A percentile compares a stretch with the other conserved stretches of the same genome.
Conservation (phyloP, 352 stramenopile species). For the Phytophthora boehmeriae region DNA sequence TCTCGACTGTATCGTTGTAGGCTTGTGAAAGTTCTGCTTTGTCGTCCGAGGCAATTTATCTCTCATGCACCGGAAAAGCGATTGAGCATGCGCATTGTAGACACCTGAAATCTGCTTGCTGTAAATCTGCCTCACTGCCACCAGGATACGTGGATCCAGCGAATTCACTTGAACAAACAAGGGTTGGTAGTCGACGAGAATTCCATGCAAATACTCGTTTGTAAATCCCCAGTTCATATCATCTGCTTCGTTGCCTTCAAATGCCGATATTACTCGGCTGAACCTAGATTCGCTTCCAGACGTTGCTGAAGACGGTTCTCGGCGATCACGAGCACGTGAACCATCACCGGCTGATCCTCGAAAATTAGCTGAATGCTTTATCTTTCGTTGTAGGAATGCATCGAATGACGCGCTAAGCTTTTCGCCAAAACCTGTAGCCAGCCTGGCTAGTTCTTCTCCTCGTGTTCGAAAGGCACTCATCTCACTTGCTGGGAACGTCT, state of each 20-base stretch:
- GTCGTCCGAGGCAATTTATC: constrained; percentile 61
- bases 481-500: constrained; percentile 60
- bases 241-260: constrained; percentile 32
- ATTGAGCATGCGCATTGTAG: constrained; percentile 60
- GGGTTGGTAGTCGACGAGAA: constrained; percentile 51
- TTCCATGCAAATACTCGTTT: constrained; percentile 60
- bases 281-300: constrained; percentile 33
- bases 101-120: constrained; percentile 52
- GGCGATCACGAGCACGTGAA: constrained; percentile 29
- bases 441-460: constrained; percentile 56
- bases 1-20: constrained; percentile 67
- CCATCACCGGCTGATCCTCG: constrained; percentile 9
- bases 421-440: constrained; percentile 53
- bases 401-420: constrained; percentile 64
- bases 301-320: constrained; percentile 28
- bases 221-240: constrained; percentile 76
- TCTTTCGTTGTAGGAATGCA: constrained; percentile 52
- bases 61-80: constrained; percentile 61
- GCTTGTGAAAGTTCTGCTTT: constrained; percentile 62
- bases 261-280: constrained; percentile 45
- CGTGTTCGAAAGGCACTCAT: constrained; percentile 65
- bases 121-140: constrained; percentile 52
- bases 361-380: constrained; percentile 33
- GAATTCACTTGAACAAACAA: constrained; percentile 47
- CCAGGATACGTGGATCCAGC: constrained; percentile 44